Conservation (phyloP, 331 rosid genomes). For the Arachis monticola region DNA sequence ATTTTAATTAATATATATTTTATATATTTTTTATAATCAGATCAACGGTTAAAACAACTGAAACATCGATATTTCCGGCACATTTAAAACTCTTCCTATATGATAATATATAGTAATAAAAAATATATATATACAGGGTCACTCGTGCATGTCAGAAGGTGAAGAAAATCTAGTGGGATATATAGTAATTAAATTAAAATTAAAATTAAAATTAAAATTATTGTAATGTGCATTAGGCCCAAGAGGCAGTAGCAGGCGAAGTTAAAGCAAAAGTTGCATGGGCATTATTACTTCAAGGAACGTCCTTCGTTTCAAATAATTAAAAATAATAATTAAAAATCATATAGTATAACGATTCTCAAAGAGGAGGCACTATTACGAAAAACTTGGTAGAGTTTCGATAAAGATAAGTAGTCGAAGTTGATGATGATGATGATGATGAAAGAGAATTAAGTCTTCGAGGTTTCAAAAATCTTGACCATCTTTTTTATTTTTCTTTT, state of each 20-base stretch:
- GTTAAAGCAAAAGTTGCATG: constrained; percentile 58
- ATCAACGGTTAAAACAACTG: too few species aligned
- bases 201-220: not conserved
- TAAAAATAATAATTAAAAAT: constrained; percentile 36
- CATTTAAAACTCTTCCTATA: too few species aligned
- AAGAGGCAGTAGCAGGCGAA: constrained; percentile 35
- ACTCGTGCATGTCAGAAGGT: constrained; percentile 49
- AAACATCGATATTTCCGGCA: too few species aligned
- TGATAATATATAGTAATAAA: not conserved
- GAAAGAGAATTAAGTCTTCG: constrained; percentile 74
- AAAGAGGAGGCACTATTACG: constrained; percentile 28
- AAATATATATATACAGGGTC: not conserved
- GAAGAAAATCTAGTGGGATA: constrained; percentile 32
- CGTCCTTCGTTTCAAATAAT: constrained; percentile 47
- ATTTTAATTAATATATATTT: too few species aligned
- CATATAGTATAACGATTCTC: constrained; percentile 38
- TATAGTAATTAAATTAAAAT: not conserved
- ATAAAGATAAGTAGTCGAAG: constrained; percentile 87
- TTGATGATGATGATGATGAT: constrained; percentile 60
- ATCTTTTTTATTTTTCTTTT: constrained; percentile 59
- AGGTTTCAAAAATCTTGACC: constrained; percentile 96
- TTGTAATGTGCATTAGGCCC: constrained; percentile 26
- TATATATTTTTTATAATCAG: too few species aligned
- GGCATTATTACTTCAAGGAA: constrained; percentile 50
- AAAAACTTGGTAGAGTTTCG: constrained; percentile 77